Evolutionary conservation across 306 rosid genomes (phyloP), one percentile per base, ranked within the genome.

Genomic region (Prunus salicina): DNA sequence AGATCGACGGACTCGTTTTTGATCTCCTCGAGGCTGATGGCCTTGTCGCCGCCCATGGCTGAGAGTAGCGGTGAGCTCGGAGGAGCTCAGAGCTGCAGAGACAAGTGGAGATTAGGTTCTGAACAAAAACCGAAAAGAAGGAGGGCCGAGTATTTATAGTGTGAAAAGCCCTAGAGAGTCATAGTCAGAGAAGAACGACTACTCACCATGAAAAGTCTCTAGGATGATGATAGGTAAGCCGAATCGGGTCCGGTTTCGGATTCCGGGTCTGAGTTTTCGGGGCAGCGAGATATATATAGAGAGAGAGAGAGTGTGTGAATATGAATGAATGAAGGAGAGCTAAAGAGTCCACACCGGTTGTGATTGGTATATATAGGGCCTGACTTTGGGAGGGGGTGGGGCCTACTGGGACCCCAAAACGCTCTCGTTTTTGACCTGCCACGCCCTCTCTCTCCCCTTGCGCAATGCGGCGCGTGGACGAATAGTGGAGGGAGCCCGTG

Each of bases 1-100:
- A 94, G 87, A 90, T 94, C 98, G 64, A 94, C 92, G 79, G 85
- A 80, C 77, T 94, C 98, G 62, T 92, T 94, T 67, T 89, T 94
- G 5, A 94, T 92, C 89, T 94, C 95, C 61, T 94, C 97, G 34
- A 94, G 98, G 79, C 88, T 84, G 87, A 92, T 88, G 38, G 78
- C 85, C 67, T 82, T 84, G 3, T 81, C 84, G 69, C 74, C 88
- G 24, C 85, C 90, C 98, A 92, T 92, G 78, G 16, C 28, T 13
- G 79, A 19, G 67, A 15, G 67, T 43, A 6, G 43, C 67, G 56
- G 43, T 51, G 64, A 81, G 77, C 78, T 64, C 65, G 52, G 49
- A n/a, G 12, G 20, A 55, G 73, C 72, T 78, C 28, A 56, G 11
- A 34, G 65, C 76, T 34, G 52, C 61, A 72, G 64, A 30, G 52